Base-by-base conservation (phyloP, 192 early-diverging fungal species). In the Oehlia diaphana region DNA sequence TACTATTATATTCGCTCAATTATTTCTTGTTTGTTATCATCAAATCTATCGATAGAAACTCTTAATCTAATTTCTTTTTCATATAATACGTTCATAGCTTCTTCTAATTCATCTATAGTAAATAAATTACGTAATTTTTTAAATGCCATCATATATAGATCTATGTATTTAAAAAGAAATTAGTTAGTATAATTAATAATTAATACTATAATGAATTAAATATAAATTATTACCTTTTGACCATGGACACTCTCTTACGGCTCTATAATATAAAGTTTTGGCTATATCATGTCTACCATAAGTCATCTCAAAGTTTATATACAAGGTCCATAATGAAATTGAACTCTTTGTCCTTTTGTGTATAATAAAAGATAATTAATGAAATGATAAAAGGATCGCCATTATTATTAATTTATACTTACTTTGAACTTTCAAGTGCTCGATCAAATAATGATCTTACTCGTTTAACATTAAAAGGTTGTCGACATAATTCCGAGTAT, bases 221-320 rank as follows among this genome's bases (percentile, higher is more conserved):
- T 66, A 9, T 26, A 42, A 16, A n/a, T 28, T 6, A 65, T 78
- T 83, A 92, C 91, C 89, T 85, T 92, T 92, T 61, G 87, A 83
- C 92, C 92, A 93, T 12, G 92, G 92, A 84, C 92, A 93, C 68
- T 88, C 86, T 63, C 87, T 85, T 12, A 93, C 78, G 13, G 92
- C 87, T 8, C 88, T 82, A 80, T 88, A 92, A 50, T 90, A 86
- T 28, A 93, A 65, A 37, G 80, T 64, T 37, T 90, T 90, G 16
- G 88, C 90, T 76, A 78, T 83, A 10, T 67, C 72, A 13, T 67
- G 13, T 61, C 88, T 80, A 6, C 82, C 84, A 67, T 88, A 63
- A n/a, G 78, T 77, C 10, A 86, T 78, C 78, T 93, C 92, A 80
- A 90, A 88, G 63, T 89, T 65, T 73, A 93, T 89, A 80, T 89